Evolutionary conservation across 371 early-diverging fungal species (phyloP).

Genomic region (Apophysomyces ossiformis): DNA sequence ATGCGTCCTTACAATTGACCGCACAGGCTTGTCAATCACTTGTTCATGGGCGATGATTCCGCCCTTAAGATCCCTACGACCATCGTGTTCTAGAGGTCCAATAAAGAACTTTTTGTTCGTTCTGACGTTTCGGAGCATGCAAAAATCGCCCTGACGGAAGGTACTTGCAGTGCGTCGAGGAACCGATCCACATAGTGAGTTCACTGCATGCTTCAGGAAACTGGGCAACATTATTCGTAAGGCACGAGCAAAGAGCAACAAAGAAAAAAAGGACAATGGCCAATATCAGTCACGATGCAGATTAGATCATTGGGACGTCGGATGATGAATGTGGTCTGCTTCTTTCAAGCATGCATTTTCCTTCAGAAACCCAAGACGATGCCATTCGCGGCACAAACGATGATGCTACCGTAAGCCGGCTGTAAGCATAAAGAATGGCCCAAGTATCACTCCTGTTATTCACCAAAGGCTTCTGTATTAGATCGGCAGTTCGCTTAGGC

Average conservation of each 20-base stretch:
- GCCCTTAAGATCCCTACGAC: conserved; percentile 31
- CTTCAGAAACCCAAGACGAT: conserved; percentile 49
- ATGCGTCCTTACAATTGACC: conserved; percentile 50
- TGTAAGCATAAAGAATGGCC: conserved; percentile 46
- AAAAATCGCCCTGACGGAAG: conserved; percentile 48
- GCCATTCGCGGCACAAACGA: conserved; percentile 85
- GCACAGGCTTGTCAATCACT: conserved; percentile 55
- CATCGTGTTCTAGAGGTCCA: conserved; percentile 44
- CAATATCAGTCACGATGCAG: neutral
- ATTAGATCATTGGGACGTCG: conserved; percentile 1
- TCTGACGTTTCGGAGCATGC: conserved; percentile 48
- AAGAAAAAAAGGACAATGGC: neutral
- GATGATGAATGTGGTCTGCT: neutral
- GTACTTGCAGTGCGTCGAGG: conserved; percentile 14
- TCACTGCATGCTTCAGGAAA: neutral
- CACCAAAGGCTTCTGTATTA: conserved; percentile 22
- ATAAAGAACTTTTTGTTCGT: conserved; percentile 45
- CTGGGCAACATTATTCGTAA: neutral
- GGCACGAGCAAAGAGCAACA: too few species aligned
- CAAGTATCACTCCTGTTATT: too few species aligned
- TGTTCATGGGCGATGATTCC: conserved; percentile 56
- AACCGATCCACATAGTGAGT: neutral
- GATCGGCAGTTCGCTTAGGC: conserved; percentile 83
- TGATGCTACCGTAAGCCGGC: conserved; percentile 82
- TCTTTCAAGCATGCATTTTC: neutral